These are phyloP conservation scores for Castanea crenata DNA, from an alignment of 306 rosid genomes.

Conservation along the genomic window DNA sequence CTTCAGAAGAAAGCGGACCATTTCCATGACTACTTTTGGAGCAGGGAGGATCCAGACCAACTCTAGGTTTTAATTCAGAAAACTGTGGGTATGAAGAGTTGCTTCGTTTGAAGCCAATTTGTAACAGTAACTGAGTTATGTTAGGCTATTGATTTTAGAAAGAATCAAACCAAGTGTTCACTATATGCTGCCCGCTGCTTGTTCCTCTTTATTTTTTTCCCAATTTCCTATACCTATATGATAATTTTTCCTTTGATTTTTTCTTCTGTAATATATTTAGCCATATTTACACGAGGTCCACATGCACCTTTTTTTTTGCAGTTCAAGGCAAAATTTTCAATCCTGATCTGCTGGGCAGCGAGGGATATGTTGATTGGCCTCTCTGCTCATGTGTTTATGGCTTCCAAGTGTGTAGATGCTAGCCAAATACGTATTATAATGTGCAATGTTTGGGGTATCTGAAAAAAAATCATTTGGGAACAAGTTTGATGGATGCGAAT, in stretches of 20 bases:
- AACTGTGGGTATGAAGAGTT: neutral
- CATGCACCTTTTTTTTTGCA: neutral
- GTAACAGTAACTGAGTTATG: neutral
- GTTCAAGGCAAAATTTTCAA: neutral
- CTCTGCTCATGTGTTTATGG: neutral
- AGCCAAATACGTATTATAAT: too few species aligned
- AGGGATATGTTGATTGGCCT: neutral
- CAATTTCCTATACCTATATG: neutral
- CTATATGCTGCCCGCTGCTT: neutral
- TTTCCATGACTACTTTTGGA: conserved; percentile 46
- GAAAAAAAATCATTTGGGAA: too few species aligned
- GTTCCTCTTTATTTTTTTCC: neutral
- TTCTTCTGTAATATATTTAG: neutral
- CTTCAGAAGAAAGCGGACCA: conserved; percentile 51
- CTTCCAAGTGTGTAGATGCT: neutral
- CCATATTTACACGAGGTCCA: neutral
- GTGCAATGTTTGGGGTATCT: too few species aligned
- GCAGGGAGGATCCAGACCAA: conserved; percentile 56
- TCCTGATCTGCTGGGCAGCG: neutral
- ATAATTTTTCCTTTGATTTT: neutral
- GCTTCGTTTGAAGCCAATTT: neutral
- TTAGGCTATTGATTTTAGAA: neutral
- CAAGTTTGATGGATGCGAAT: too few species aligned
- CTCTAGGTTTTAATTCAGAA: conserved; percentile 48
- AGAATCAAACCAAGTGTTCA: neutral